A percentile compares a stretch with the other conserved stretches of the same genome.
phyloP scores from a whole-genome alignment of 306 rosid species.

The Cercis canadensis region DNA sequence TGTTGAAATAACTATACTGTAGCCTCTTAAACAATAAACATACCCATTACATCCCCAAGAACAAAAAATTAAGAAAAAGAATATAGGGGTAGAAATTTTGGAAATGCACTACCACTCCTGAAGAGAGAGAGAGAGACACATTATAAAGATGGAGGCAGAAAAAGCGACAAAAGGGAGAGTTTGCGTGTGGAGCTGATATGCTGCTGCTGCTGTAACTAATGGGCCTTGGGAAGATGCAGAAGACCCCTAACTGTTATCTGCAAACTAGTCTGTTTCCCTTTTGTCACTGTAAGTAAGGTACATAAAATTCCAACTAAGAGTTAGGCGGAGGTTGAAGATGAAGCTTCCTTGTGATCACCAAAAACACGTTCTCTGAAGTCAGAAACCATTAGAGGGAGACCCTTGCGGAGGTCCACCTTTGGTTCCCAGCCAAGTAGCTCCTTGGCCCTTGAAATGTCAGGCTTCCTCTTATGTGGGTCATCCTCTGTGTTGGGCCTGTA shows the following conservation, averaged over 20 bases:
- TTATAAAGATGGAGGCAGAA: no score
- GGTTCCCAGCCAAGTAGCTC: slow-evolving; percentile 94
- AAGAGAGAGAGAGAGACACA: no score
- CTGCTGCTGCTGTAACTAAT: slow-evolving; percentile 18
- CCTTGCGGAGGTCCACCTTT: slow-evolving; percentile 83
- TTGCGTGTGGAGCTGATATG: not conserved
- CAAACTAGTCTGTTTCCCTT: slow-evolving; percentile 30
- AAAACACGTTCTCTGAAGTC: slow-evolving; percentile 92
- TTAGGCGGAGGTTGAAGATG: slow-evolving; percentile 52
- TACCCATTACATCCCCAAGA: slow-evolving; percentile 38
- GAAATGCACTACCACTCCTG: no score
- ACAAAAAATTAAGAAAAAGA: slow-evolving; percentile 19
- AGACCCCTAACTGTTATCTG: slow-evolving; percentile 33
- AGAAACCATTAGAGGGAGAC: slow-evolving; percentile 93
- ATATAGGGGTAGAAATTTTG: slow-evolving; percentile 36
- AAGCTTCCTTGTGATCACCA: slow-evolving; percentile 87
- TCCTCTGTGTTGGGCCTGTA: slow-evolving; percentile 93
- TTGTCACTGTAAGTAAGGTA: slow-evolving; percentile 31
- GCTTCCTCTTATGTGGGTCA: slow-evolving; percentile 98
- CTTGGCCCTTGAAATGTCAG: slow-evolving; percentile 82
- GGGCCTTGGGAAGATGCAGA: no score
- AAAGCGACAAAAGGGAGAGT: slow-evolving; percentile 28
- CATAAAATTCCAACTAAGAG: slow-evolving; percentile 25
- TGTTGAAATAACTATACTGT: slow-evolving; percentile 42
- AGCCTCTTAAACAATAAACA: no score